Evolutionary conservation across 2,329 filamentous ascomycete species (phyloP), one percentile per base, ranked within the genome.

Genomic region (Cladosporium velox): DNA sequence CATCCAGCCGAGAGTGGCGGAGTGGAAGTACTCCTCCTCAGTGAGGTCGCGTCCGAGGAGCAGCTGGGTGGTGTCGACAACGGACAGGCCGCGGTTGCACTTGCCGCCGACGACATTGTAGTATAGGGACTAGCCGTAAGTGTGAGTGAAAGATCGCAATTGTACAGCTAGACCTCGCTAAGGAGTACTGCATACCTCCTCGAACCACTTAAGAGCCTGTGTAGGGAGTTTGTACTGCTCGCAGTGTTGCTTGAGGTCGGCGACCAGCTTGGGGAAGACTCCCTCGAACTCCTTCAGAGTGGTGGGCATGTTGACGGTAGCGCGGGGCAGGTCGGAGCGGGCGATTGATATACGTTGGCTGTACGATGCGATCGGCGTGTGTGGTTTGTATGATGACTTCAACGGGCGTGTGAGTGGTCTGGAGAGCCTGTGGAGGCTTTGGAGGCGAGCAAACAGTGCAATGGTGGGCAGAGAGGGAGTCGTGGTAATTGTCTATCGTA

Each of bases 21-120:
- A 85, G 73, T 91, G 85, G 84, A 96, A 95, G 85, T 93, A 96
- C 81, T 98, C 90, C 66, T 94, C 87, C 69, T 91, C 86, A 70
- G 83, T 87, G 70, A 98, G 88, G 65, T 90, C 83, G 72, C 85
- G 82, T 74, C 87, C 85, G 76, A 93, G 87, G 69, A 98, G 88
- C 74, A 95, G 84, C 70, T 92, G 90, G 70, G 90, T 89, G 57
- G 93, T 95, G 82, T 99, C 95, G 72, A 95, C 90, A 67, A 98
- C 94, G 58, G 93, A 98, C 88, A 99, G 96, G 82, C 95, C 95
- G 76, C 95, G 92, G 84, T 99, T 99, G 84, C 93, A 97, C 85
- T 99, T 99, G 77, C 95, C 95, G 73, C 95, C 95, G 64, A 95
- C 83, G 7, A 92, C 88, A 82, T 99, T 99, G 82, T 88, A 86